Evolutionary conservation across 257 asterid species (phyloP), one percentile per base, ranked within the genome.

Genomic region (Gentiana dahurica): DNA sequence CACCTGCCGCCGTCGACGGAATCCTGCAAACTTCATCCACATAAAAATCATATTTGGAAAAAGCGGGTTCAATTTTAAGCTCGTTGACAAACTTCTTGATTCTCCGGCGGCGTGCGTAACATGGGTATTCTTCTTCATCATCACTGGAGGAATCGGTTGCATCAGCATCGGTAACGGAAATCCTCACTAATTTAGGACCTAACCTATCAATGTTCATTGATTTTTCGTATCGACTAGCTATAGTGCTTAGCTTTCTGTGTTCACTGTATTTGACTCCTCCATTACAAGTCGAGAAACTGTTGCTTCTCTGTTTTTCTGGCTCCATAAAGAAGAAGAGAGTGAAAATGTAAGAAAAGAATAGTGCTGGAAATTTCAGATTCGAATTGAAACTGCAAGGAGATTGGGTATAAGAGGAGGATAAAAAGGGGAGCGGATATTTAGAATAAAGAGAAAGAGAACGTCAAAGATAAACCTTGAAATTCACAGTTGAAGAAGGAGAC

Each of bases 111-210:
- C 35, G 56, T 1, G 9, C 51, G 24, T 57, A 54, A 41, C 46
- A 41, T 0, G 13, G 34, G 35, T 36, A 47, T 2, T 62, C 89
- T 1, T 73, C 89, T n/a, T 92, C 98, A 36, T 88, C 99, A 36
- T 88, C 99, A 6, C 89, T 62, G 11, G 95, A 85, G 8, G 95
- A 85, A 61, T 92, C 99, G 0, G 99, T 92, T 5, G 97, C 95
- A 70, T 92, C 95, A 12, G 77, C 77, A 59, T 92, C 99, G 45
- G 85, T 81, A 2, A 92, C 94, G 34, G 82, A 65, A 9, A 92
- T 73, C 36, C 97, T 79, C 2, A 92, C 79, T 1, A 82, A 78
- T 49, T 70, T 77, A 4, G 91, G 61, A 9, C 24, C 24, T 24
- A 24, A 24, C 24, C 24, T 24, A 41, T 36, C 38, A 43, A 11